Evolutionary conservation across 2,329 filamentous ascomycete species (phyloP).

Genomic region (Paraphoma chrysanthemicola): DNA sequence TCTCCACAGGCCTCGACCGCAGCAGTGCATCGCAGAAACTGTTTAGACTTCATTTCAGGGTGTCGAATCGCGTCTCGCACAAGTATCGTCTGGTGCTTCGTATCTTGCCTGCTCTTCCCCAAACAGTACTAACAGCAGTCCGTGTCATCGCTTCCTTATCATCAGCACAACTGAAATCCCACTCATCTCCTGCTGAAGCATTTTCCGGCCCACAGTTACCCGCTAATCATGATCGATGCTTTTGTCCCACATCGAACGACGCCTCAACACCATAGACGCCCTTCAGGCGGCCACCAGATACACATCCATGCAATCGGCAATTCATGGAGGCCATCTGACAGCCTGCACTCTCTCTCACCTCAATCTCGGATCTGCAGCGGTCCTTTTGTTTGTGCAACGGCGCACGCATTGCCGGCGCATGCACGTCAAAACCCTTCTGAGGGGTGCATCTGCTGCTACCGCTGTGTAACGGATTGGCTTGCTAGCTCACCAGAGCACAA

Average conservation of each 20-base stretch:
- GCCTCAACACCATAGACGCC: neutral
- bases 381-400: slow-evolving; percentile 20
- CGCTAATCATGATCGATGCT: neutral
- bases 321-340: neutral
- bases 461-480: slow-evolving; percentile 33
- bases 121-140: neutral
- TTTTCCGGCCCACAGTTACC: slow-evolving; percentile 2
- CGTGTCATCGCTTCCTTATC: neutral
- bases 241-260: neutral
- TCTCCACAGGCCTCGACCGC: slow-evolving; percentile 7
- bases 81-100: slow-evolving; percentile 1
- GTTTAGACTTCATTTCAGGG: neutral
- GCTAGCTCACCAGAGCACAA: slow-evolving; percentile 11
- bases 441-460: slow-evolving; percentile 21
- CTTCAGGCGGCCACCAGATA: neutral
- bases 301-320: neutral
- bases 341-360: slow-evolving; percentile 1
- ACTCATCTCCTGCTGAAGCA: neutral
- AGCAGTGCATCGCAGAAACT: slow-evolving; percentile 1
- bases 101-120: neutral
- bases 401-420: slow-evolving; percentile 16
- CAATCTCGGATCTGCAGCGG: slow-evolving; percentile 5
- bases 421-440: slow-evolving; percentile 40
- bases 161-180: neutral
- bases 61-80: neutral